Base-by-base conservation (phyloP, 2,329 filamentous ascomycete species). In the Beauveria rudraprayagi region DNA sequence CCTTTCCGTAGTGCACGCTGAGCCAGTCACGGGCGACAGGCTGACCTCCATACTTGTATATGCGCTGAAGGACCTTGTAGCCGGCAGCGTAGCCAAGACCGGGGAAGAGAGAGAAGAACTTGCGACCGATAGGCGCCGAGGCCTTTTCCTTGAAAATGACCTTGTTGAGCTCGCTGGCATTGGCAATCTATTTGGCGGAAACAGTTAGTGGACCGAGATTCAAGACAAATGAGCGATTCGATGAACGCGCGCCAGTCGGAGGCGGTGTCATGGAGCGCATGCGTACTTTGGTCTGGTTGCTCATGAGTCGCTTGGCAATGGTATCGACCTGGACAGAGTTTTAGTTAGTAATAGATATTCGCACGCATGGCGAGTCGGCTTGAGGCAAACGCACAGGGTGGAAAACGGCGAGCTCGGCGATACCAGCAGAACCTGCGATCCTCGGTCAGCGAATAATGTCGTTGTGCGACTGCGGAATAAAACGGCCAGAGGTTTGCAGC, bases 21-120 rank as follows among this genome's bases (percentile, higher is more conserved):
- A 99, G 84, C 77, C 89, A 97, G 77, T 99, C 94, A 60, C 93
- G 88, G 44, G 91, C 92, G 69, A 97, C 90, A 50, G 94, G 94
- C 80, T 99, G 94, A 56, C 94, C 94, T 67, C 94, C 94, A 72
- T 97, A 99, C 80, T 99, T 99, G 84, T 99, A 99, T 73, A 99
- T 86, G 75, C 94, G 84, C 83, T 99, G 94, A 61, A 96, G 85
- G 65, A 97, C 82, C 84, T 99, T 99, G 83, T 99, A 99, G 64
- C 92, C 92, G 61, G 94, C 94, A 62, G 94, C 94, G 75, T 99
- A 99, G 71, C 94, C 94, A 63, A 99, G 84, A 72, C 94, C 94
- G 37, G 94, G 94, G 80, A 99, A 99, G 52, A 99, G 84, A 48
- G 93, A 97, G 71, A 97, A 83, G 76, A 97, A 97, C 75, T 97